These are phyloP conservation scores for Trichomonas gallinae DNA, from an alignment of 208 protist genomes.

Conservation along the genomic window DNA sequence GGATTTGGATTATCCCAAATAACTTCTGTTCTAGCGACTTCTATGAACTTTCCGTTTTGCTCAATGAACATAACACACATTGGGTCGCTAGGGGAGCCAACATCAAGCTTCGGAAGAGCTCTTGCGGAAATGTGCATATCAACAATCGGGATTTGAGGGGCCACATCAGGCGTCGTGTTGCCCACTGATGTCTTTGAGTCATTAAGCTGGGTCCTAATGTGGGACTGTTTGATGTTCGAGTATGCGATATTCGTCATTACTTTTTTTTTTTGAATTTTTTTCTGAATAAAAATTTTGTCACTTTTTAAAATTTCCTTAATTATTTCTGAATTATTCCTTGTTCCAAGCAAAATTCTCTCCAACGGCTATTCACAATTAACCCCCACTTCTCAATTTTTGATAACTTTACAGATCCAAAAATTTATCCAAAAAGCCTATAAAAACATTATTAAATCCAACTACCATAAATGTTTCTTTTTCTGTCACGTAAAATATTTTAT, in stretches of 20 bases:
- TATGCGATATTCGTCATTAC: not conserved
- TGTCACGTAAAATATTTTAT: too few species aligned
- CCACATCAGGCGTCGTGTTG: not conserved
- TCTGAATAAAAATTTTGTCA: not conserved
- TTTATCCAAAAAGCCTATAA: too few species aligned
- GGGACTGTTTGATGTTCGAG: not conserved
- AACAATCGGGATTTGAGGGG: not conserved
- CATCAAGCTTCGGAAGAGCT: not conserved
- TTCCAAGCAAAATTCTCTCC: not conserved
- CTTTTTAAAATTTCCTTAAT: not conserved
- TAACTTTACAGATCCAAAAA: too few species aligned
- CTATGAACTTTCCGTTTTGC: not conserved
- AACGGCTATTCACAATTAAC: not conserved
- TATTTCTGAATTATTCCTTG: not conserved
- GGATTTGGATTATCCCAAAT: constrained; percentile 6
- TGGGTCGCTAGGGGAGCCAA: not conserved
- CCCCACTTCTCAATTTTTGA: not conserved
- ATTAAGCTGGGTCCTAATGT: not conserved
- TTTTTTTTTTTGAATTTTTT: not conserved
- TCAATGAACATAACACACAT: not conserved
- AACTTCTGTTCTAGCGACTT: not conserved
- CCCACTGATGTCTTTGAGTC: not conserved
- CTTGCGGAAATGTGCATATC: not conserved
- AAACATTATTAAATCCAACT: too few species aligned
- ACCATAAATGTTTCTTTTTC: too few species aligned